Base-by-base conservation (phyloP, 768 basidiomycete genomes). In the Cystobasidium onofrii region DNA sequence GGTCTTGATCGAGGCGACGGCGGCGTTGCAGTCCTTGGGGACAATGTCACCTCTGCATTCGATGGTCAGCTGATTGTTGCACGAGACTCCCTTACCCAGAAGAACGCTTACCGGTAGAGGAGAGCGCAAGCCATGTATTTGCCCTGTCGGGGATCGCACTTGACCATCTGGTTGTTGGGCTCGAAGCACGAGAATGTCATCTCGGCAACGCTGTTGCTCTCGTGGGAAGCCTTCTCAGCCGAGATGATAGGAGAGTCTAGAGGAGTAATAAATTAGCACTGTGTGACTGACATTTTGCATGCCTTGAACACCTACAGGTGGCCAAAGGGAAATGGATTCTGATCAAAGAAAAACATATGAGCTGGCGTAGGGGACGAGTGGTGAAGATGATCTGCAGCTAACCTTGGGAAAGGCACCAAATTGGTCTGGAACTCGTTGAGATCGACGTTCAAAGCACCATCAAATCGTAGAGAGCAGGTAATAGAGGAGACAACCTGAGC, bases 111-210 rank as follows among this genome's bases (percentile, higher is more conserved):
- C 43, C 78, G 75, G 79, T 78, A 79, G 34, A 79, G 75, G 46
- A 79, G 76, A 15, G 79, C 79, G 73, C 78, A 79, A 18, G 79
- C 79, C 77, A 93, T 98, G 84, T 97, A 97, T 88, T 98, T 98
- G 81, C 95, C 95, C 80, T 96, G 91, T 80, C 89, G 89, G 77
- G 95, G 94, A 80, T 97, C 95, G 80, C 95, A 97, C 84, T 89
- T 87, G 74, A 87, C 93, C 93, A 98, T 92, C 83, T 97, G 95
- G 83, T 92, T 94, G 75, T 92, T 92, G 75, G 86, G 85, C 84
- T 98, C 95, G 83, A 98, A 97, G 85, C 93, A 97, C 64, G 92
- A 88, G 84, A 91, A 92, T 76, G 95, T 98, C 92, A 98, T 97
- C 79, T 98, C 94, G 57, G 91, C 87, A 41, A 97, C 95, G 4